Base-by-base conservation (phyloP, 2,329 filamentous ascomycete genomes). In the Ceratocystis variospora region DNA sequence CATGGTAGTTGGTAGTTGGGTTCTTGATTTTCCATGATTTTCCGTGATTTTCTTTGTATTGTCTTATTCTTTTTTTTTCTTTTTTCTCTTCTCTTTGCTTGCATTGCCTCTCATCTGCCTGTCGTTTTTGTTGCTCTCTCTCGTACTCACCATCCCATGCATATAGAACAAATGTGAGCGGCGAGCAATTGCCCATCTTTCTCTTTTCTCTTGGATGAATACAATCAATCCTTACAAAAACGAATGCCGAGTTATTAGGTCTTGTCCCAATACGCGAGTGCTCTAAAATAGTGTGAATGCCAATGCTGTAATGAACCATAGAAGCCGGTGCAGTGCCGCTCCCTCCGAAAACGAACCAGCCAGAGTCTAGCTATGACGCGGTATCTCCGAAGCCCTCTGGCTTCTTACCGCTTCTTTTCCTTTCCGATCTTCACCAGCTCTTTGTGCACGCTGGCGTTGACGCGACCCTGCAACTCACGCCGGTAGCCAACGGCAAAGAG, bases 401-500 rank as follows among this genome's bases (percentile, higher is more conserved):
- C 37, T 10, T 41, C 37, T 41, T 73, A 81, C 71, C 83, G 76
- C 46, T 79, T 76, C 74, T 85, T 77, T 72, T 79, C 77, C 45
- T 81, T 78, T 71, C 79, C 85, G 74, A 91, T 87, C 76, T 90
- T 94, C 71, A 83, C 81, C 70, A 96, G 81, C 74, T 96, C 90
- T 71, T 83, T 79, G 73, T 86, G 77, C 2, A 96, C 89, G 46
- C 83, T 85, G 74, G 86, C 85, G 69, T 93, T 85, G 57, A 97
- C 84, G 63, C 93, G 85, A 68, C 83, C 81, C 77, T 93, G 90
- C 71, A 99, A 79, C 75, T 96, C 91, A 1, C 87, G 89, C 68
- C 94, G 84, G 76, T 97, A 99, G 62, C 94, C 94, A 63, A 95
- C 83, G 72, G 81, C 85, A 79, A 99, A 99, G 31, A 99, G 81